Evolutionary conservation across 495 filamentous ascomycete species (phyloP).

Genomic region (Lindgomyces ingoldianus): DNA sequence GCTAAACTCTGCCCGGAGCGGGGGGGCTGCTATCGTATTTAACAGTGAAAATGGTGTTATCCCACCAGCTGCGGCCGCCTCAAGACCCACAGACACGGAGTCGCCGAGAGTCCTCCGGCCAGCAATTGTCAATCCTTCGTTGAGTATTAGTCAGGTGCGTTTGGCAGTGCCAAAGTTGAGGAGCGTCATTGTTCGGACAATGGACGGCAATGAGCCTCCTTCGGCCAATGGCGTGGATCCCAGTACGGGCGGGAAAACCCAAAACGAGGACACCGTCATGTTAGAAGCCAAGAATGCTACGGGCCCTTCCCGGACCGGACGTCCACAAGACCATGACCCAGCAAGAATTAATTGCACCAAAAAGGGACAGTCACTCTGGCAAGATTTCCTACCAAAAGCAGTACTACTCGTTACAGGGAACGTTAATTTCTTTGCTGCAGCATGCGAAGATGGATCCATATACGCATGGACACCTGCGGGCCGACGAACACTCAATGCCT

Average conservation of each 20-base stretch:
- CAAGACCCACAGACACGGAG: slow-evolving; percentile 20
- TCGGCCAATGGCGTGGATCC: slow-evolving; percentile 27
- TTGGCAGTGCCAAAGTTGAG: slow-evolving; percentile 87
- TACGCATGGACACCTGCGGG: slow-evolving; percentile 96
- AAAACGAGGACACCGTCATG: slow-evolving; percentile 61
- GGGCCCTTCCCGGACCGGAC: slow-evolving; percentile 56
- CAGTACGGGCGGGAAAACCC: slow-evolving; percentile 53
- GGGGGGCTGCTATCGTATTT: slow-evolving; percentile 70
- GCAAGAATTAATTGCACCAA: slow-evolving; percentile 77
- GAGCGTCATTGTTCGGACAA: slow-evolving; percentile 69
- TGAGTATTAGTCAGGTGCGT: slow-evolving; percentile 80
- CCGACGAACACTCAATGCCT: slow-evolving; percentile 74
- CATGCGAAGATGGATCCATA: slow-evolving; percentile 90
- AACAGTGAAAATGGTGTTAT: slow-evolving; percentile 78
- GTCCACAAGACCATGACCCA: slow-evolving; percentile 69
- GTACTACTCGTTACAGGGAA: slow-evolving; percentile 88
- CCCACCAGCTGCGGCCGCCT: slow-evolving; percentile 32
- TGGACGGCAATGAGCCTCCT: slow-evolving; percentile 53
- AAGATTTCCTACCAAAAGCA: slow-evolving; percentile 83
- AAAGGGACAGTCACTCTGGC: slow-evolving; percentile 84
- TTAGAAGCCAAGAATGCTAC: slow-evolving; percentile 76
- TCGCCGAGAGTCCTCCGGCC: slow-evolving; percentile 83
- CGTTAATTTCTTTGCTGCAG: slow-evolving; percentile 84
- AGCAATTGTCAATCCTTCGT: slow-evolving; percentile 76
- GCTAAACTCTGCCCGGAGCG: slow-evolving; percentile 57